Percentiles rank a stretch among this genome's conserved stretches.
These are phyloP conservation scores for Trichoderma koningiopsis DNA, from an alignment of 2,329 filamentous ascomycete genomes.

Conservation along the genomic window DNA sequence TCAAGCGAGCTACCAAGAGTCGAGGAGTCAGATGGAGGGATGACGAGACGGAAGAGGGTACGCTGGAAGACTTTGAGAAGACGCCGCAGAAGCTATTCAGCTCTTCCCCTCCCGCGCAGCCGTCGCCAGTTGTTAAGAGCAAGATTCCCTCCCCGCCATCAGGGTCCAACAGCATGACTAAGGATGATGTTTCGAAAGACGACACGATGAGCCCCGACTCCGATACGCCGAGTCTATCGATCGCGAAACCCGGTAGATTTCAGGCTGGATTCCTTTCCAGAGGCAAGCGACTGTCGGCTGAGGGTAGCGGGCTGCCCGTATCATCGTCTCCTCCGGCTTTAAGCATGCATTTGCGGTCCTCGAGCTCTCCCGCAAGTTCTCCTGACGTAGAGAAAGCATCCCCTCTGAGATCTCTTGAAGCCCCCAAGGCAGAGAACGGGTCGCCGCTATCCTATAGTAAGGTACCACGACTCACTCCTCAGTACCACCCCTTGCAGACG, in stretches of 20 bases:
- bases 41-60: slow-evolving; percentile 79
- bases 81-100: slow-evolving; percentile 72
- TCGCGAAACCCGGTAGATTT: slow-evolving; percentile 71
- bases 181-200: slow-evolving; percentile 41
- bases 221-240: slow-evolving; percentile 39
- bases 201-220: slow-evolving; percentile 60
- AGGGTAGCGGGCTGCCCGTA: slow-evolving; percentile 62
- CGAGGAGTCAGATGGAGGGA: slow-evolving; percentile 90
- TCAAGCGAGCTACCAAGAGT: slow-evolving; percentile 70
- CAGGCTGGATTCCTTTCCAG: slow-evolving; percentile 83
- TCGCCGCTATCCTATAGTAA: slow-evolving; percentile 38
- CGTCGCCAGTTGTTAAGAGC: slow-evolving; percentile 31
- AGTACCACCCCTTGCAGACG: slow-evolving; percentile 36
- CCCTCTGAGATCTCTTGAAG: slow-evolving; percentile 55
- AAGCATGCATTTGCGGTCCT: slow-evolving; percentile 58
- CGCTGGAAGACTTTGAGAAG: slow-evolving; percentile 86
- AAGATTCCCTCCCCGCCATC: slow-evolving; percentile 39
- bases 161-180: slow-evolving; percentile 16
- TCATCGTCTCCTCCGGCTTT: slow-evolving; percentile 56
- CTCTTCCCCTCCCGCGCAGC: slow-evolving; percentile 57
- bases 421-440: slow-evolving; percentile 54
- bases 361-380: slow-evolving; percentile 44
- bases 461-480: slow-evolving; percentile 28
- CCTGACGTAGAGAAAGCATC: slow-evolving; percentile 39
- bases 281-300: slow-evolving; percentile 41